Conservation (phyloP, 768 basidiomycete species). For the Royoungia palumana region DNA sequence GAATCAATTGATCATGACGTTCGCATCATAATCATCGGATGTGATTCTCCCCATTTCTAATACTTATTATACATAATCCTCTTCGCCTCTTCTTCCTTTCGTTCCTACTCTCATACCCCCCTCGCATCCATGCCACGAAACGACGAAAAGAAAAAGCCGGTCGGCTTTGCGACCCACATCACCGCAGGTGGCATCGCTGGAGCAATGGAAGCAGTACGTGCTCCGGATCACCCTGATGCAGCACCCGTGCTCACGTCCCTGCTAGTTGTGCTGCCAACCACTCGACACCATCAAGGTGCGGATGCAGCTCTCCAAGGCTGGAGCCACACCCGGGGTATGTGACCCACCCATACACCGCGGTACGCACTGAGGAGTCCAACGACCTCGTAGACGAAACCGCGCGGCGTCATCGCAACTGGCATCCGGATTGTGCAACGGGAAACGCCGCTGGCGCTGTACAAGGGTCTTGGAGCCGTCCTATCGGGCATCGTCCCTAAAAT, state of each 20-base stretch:
- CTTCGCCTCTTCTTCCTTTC: not conserved
- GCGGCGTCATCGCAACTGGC: constrained; percentile 92
- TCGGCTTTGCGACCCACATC: constrained; percentile 85
- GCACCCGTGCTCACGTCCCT: not conserved
- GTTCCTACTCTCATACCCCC: not conserved
- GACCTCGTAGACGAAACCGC: constrained; percentile 72
- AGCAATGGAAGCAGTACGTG: constrained; percentile 81
- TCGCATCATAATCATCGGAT: not conserved
- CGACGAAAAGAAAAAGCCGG: constrained; percentile 67
- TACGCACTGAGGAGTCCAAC: not conserved
- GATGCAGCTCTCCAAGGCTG: constrained; percentile 94
- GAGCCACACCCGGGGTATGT: constrained; percentile 79
- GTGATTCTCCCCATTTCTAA: not conserved
- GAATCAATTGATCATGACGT: constrained; percentile 17
- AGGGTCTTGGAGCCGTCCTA: constrained; percentile 94
- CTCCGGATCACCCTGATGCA: not conserved
- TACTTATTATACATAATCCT: constrained; percentile 1
- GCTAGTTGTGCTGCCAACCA: constrained; percentile 79
- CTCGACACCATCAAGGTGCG: constrained; percentile 99
- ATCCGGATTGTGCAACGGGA: constrained; percentile 83
- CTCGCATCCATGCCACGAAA: constrained; percentile 47
- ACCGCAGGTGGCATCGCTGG: constrained; percentile 94
- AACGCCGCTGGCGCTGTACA: constrained; percentile 94
- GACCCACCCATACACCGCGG: not conserved
- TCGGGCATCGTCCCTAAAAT: constrained; percentile 99